phyloP scores from a whole-genome alignment of 2,329 filamentous ascomycete genomes.

The Apiospora arundinis region DNA sequence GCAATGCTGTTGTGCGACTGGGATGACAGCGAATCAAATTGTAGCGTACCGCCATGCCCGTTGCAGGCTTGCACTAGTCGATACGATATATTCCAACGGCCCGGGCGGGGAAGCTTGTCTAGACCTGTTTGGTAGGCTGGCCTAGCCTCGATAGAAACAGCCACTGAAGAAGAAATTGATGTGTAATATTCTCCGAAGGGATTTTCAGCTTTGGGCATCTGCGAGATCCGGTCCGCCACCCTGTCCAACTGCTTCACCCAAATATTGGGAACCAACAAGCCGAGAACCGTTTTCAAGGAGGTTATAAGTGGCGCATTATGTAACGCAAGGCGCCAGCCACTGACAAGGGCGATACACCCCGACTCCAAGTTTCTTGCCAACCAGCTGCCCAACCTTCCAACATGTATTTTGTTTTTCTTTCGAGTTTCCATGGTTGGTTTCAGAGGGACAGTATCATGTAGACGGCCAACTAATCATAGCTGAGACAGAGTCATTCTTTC shows the following conservation, averaged over 20 bases:
- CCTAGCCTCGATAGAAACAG: background rate
- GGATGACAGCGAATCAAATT: background rate
- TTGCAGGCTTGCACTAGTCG: background rate
- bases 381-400: background rate
- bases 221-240: background rate
- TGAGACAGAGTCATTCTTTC: background rate
- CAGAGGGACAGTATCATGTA: background rate
- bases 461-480: background rate
- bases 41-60: background rate
- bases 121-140: background rate
- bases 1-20: background rate
- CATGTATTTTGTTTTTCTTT: background rate
- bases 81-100: background rate
- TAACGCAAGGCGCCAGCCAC: background rate
- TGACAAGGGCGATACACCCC: background rate
- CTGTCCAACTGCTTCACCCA: background rate
- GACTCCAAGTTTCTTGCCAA: background rate
- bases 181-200: background rate
- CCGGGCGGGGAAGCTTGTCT: slow-evolving; percentile 1
- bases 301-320: background rate
- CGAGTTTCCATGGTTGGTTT: background rate
- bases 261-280: background rate
- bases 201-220: background rate
- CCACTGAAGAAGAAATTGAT: slow-evolving; percentile 5
- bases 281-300: background rate